phyloP scores from a whole-genome alignment of 805 yeast species.

The Saccharomycopsis sp. region DNA sequence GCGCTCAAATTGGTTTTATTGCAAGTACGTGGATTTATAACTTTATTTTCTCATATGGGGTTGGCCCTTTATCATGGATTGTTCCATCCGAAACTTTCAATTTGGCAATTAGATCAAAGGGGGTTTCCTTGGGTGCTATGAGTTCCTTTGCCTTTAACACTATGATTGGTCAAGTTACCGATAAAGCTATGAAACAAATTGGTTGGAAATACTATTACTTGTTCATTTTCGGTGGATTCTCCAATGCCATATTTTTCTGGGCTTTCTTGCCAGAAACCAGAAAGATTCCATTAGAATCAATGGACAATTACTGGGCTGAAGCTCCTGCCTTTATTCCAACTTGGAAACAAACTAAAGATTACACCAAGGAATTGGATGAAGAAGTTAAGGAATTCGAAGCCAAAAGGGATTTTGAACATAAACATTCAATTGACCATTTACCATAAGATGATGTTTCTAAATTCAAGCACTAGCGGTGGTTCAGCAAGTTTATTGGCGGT shows the following conservation, averaged over 20 bases:
- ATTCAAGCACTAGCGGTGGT: too few species aligned
- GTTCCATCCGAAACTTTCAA: slow-evolving; percentile 13
- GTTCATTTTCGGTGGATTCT: slow-evolving; percentile 26
- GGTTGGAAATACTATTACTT: slow-evolving; percentile 25
- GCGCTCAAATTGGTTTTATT: slow-evolving; percentile 27
- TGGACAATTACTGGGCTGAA: slow-evolving; percentile 13
- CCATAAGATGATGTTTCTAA: too few species aligned
- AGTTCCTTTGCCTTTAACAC: slow-evolving; percentile 30
- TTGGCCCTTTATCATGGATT: slow-evolving; percentile 26
- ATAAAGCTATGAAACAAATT: slow-evolving; percentile 25
- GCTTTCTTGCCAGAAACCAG: slow-evolving; percentile 30
- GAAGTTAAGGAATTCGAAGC: slow-evolving; percentile 4
- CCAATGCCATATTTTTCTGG: slow-evolving; percentile 30
- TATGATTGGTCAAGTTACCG: slow-evolving; percentile 31
- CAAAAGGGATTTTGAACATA: slow-evolving; percentile 5
- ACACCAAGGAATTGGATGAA: slow-evolving; percentile 12
- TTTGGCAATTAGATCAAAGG: slow-evolving; percentile 10
- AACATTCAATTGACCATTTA: neutral
- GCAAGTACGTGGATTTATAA: slow-evolving; percentile 28
- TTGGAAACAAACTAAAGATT: slow-evolving; percentile 10
- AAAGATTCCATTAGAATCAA: slow-evolving; percentile 9
- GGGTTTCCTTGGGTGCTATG: slow-evolving; percentile 22
- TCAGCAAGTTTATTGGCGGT: too few species aligned
- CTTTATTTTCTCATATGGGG: slow-evolving; percentile 24
- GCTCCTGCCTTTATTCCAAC: slow-evolving; percentile 11